These are phyloP conservation scores for Claviceps sp. DNA, from an alignment of 2,329 filamentous ascomycete species.

Conservation along the genomic window DNA sequence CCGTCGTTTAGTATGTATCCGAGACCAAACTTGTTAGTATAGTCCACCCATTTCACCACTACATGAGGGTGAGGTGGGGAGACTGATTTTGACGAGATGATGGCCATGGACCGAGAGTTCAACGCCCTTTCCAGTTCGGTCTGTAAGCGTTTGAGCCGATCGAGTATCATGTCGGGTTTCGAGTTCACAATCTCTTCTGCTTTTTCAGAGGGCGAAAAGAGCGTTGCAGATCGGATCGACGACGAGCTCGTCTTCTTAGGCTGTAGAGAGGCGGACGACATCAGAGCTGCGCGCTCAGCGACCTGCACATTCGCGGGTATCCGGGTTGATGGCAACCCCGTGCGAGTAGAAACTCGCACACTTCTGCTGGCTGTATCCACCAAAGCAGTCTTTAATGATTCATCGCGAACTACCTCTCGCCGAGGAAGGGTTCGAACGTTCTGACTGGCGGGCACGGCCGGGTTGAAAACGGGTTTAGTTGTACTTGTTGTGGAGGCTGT, in stretches of 20 bases:
- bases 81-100: slow-evolving; percentile 40
- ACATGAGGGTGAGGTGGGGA: slow-evolving; percentile 46
- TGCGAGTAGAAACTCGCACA: slow-evolving; percentile 16
- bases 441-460: slow-evolving; percentile 15
- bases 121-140: slow-evolving; percentile 47
- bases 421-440: slow-evolving; percentile 16
- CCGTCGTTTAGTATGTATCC: slow-evolving; percentile 76
- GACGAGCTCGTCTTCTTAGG: slow-evolving; percentile 17
- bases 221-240: slow-evolving; percentile 27
- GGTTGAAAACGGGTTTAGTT: slow-evolving; percentile 14
- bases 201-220: slow-evolving; percentile 43
- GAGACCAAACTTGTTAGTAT: slow-evolving; percentile 74
- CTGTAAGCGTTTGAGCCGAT: slow-evolving; percentile 42
- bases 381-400: slow-evolving; percentile 11
- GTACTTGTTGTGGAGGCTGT: slow-evolving; percentile 15
- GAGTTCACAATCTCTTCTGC: slow-evolving; percentile 37
- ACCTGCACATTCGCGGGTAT: slow-evolving; percentile 15
- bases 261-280: slow-evolving; percentile 12
- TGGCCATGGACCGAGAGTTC: slow-evolving; percentile 49
- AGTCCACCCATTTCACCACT: slow-evolving; percentile 75
- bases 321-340: slow-evolving; percentile 14
- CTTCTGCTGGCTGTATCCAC: slow-evolving; percentile 14
- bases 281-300: slow-evolving; percentile 18
- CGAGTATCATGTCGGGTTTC: slow-evolving; percentile 43
- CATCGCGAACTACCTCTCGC: slow-evolving; percentile 15